phyloP scores from a whole-genome alignment of 2,329 filamentous ascomycete species.

The Fusarium sp. region DNA sequence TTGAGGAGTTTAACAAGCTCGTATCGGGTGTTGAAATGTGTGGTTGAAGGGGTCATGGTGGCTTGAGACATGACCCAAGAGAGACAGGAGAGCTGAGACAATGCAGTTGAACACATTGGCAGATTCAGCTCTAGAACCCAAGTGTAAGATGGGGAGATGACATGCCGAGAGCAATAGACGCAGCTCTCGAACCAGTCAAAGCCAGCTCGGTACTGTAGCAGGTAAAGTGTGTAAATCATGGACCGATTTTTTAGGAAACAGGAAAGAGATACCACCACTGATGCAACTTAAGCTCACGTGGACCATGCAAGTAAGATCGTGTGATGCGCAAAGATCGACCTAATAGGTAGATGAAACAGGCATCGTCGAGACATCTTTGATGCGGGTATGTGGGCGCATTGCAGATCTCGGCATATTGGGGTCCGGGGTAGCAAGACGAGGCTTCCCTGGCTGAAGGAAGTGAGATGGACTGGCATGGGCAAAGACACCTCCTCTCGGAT shows the following conservation, averaged over 20 bases:
- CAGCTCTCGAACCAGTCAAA: background rate
- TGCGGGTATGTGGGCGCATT: constrained; percentile 11
- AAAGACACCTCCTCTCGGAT: constrained; percentile 13
- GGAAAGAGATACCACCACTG: constrained; percentile 9
- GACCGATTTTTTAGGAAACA: background rate
- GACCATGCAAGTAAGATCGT: constrained; percentile 23
- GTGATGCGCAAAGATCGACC: constrained; percentile 21
- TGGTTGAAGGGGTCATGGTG: background rate
- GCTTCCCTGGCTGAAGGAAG: background rate
- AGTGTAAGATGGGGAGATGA: background rate
- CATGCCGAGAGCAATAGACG: background rate
- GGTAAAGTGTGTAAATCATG: constrained; percentile 6
- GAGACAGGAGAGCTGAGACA: constrained; percentile 26
- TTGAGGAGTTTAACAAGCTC: constrained; percentile 1
- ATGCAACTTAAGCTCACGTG: constrained; percentile 27
- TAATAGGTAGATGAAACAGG: constrained; percentile 19
- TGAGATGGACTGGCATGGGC: constrained; percentile 28
- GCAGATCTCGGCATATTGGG: constrained; percentile 30
- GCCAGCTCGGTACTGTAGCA: background rate
- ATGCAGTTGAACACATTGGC: constrained; percentile 1
- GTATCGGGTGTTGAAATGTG: background rate
- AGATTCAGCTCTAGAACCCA: constrained; percentile 10
- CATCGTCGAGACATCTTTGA: constrained; percentile 15
- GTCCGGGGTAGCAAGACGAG: constrained; percentile 11
- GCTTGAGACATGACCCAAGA: background rate